Conservation (phyloP, 306 rosid species). For the Castanea crenata region DNA sequence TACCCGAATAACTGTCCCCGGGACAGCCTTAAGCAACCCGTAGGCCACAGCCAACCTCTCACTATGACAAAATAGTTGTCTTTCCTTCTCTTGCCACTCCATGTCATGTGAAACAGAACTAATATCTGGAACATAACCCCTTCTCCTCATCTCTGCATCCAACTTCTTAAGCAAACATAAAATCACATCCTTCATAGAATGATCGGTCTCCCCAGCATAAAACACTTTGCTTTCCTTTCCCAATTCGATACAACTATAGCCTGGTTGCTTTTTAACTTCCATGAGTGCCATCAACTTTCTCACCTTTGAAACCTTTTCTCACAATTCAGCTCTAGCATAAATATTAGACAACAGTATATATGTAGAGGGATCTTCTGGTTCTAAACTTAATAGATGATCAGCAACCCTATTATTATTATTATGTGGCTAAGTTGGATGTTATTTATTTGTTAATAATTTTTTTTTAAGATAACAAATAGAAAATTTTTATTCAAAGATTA, state of each 20-base stretch:
- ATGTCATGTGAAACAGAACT: constrained; percentile 76
- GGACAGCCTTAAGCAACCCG: constrained; percentile 71
- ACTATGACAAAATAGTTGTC: constrained; percentile 82
- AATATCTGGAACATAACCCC: constrained; percentile 83
- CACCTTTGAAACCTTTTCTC: constrained; percentile 74
- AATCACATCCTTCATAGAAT: constrained; percentile 71
- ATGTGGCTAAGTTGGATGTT: too few relatives aligned
- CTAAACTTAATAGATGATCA: constrained; percentile 44
- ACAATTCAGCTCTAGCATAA: constrained; percentile 64
- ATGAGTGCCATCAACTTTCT: constrained; percentile 55
- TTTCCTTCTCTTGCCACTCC: constrained; percentile 82
- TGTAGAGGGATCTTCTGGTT: constrained; percentile 66
- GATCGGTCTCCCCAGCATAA: constrained; percentile 80
- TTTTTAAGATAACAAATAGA: too few relatives aligned
- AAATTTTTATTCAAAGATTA: too few relatives aligned
- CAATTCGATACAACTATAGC: constrained; percentile 69
- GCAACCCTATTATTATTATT: constrained; percentile 37
- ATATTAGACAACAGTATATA: constrained; percentile 69
- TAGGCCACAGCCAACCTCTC: constrained; percentile 84
- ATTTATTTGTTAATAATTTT: too few relatives aligned
- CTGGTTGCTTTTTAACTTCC: constrained; percentile 79
- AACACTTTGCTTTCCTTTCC: constrained; percentile 73
- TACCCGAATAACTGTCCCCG: constrained; percentile 59
- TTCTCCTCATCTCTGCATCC: constrained; percentile 67
- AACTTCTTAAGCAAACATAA: constrained; percentile 50